Evolutionary conservation across 305 asterid species (phyloP), one percentile per base, ranked within the genome.

Genomic region (Andrographis paniculata): DNA sequence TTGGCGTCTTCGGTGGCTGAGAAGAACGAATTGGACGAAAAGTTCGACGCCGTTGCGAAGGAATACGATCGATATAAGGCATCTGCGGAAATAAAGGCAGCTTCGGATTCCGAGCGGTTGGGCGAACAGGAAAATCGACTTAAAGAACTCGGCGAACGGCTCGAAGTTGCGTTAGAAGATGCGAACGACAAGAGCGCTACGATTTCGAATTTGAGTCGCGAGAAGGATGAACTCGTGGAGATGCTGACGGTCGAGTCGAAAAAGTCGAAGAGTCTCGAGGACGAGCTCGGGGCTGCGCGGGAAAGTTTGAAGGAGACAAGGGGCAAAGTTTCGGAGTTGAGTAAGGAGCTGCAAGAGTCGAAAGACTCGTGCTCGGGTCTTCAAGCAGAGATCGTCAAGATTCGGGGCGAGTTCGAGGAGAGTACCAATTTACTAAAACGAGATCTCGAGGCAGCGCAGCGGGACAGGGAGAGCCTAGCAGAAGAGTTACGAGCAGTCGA

Each of bases 31-130:
- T 62, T 63, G 17, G 55, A 49, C 48, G 55, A 60, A 43, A 71
- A 71, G 58, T 45, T 71, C 17, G 67, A 65, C 23, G 59, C 71
- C 18, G 31, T 72, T 28, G 17, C 48, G 38, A 37, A 61, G 61
- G 92, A 78, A 53, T 82, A 78, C 35, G 59, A 63, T 17, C 58
- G 68, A 16, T 74, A 76, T 62, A 82, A 76, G 65, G 48, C 57
- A 46, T 49, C 62, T 22, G 63, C 84, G 2, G 80, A 70, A 45
- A 58, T 63, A 60, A 74, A 77, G 70, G 72, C 62, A 48, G 87
- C 84, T 69, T 76, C 69, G 20, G 72, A 82, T 71, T 80, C 70
- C 3, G 52, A 71, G 62, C 64, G 72, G 40, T 58, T 89, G 56
- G 66, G 52, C 48, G 88, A 76, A 61, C 69, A 51, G 56, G 81